A percentile compares a stretch with the other conserved stretches of the same genome.
Conservation (phyloP, 257 asterid species). For the Gardenia jasminoides region DNA sequence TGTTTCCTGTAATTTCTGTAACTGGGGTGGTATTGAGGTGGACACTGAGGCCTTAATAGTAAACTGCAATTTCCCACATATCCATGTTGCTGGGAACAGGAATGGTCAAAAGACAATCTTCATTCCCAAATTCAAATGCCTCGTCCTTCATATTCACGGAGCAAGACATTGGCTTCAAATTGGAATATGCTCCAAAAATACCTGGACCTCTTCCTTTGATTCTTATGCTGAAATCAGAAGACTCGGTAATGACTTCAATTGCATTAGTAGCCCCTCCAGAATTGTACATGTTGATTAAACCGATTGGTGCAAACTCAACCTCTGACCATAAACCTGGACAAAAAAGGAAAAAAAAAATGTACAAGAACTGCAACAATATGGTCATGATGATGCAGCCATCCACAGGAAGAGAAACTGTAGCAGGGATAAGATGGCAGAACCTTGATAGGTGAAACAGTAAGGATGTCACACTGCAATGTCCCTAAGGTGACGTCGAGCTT, state of each 20-base stretch:
- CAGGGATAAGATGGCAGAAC: slow-evolving; percentile 16
- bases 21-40: no score
- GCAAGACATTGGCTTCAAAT: slow-evolving; percentile 41
- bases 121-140: slow-evolving; percentile 27
- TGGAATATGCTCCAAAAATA: slow-evolving; percentile 47
- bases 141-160: slow-evolving; percentile 31
- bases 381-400: not conserved
- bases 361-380: not conserved
- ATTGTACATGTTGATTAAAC: slow-evolving; percentile 58
- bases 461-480: slow-evolving; percentile 49
- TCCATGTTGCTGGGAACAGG: slow-evolving; percentile 35
- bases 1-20: not conserved
- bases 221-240: slow-evolving; percentile 19
- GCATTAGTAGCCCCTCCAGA: slow-evolving; percentile 51
- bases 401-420: not conserved
- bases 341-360: not conserved
- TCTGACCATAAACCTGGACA: slow-evolving; percentile 37
- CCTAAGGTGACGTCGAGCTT: slow-evolving; percentile 34
- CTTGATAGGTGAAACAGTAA: slow-evolving; percentile 59
- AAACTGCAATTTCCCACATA: slow-evolving; percentile 48
- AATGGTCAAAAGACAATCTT: slow-evolving; percentile 37
- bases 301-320: slow-evolving; percentile 46
- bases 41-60: slow-evolving; percentile 19
- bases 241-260: slow-evolving; percentile 26
- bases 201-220: slow-evolving; percentile 54